phyloP scores from a whole-genome alignment of 495 filamentous ascomycete species.

The Choiromyces venosus region DNA sequence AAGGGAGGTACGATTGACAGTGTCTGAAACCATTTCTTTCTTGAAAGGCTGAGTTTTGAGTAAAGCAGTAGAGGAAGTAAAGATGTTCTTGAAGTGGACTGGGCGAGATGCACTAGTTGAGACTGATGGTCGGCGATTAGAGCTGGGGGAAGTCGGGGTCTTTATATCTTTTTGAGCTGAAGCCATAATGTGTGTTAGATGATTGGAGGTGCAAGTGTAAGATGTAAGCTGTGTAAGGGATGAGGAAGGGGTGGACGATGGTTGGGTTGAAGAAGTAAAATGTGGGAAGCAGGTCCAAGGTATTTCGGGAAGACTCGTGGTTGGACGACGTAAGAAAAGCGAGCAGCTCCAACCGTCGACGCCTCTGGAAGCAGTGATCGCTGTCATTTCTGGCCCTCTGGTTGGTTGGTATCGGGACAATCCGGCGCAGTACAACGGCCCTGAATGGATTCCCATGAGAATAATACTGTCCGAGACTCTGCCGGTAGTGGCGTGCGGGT shows the following conservation, averaged over 20 bases:
- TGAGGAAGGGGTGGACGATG: constrained; percentile 12
- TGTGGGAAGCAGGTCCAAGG: constrained; percentile 35
- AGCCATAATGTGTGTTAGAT: constrained; percentile 24
- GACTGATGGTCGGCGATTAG: constrained; percentile 24
- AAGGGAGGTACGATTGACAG: constrained; percentile 42
- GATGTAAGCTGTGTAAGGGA: constrained; percentile 7
- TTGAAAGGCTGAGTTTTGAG: constrained; percentile 26
- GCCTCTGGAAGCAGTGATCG: constrained; percentile 27
- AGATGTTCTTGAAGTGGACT: constrained; percentile 18
- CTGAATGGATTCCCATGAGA: constrained; percentile 6
- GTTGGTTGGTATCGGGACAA: constrained; percentile 38
- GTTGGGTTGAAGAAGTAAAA: constrained; percentile 15
- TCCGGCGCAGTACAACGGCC: constrained; percentile 25
- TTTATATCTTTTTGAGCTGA: constrained; percentile 38
- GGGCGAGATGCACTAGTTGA: constrained; percentile 23
- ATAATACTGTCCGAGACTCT: constrained; percentile 33
- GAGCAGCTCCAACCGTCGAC: constrained; percentile 31
- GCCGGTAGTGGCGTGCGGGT: constrained; percentile 33
- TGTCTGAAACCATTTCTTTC: constrained; percentile 37
- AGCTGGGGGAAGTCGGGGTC: constrained; percentile 33
- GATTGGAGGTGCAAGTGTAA: constrained; percentile 8
- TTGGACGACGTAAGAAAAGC: constrained; percentile 28
- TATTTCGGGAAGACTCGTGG: constrained; percentile 39
- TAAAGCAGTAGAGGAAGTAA: constrained; percentile 14
- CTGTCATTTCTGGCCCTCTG: constrained; percentile 24